A percentile compares a stretch with the other conserved stretches of the same genome.
Evolutionary conservation across 2,329 filamentous ascomycete species (phyloP).

Genomic region (Pestalotiopsis sp.): DNA sequence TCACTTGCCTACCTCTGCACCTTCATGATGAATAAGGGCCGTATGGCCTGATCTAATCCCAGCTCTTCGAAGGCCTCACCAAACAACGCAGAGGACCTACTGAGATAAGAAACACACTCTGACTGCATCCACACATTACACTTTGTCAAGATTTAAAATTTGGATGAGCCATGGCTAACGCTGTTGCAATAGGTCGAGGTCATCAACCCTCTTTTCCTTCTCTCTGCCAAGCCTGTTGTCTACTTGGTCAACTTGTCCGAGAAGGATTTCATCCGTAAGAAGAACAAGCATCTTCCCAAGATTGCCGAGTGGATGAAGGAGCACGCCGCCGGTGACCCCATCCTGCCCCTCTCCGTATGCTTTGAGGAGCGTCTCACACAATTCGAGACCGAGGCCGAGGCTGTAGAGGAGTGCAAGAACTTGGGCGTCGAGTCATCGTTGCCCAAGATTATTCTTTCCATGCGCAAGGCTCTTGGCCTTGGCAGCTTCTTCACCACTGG

Average conservation of each 20-base stretch:
- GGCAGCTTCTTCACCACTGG: conserved; percentile 97
- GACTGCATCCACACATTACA: conserved; percentile 41
- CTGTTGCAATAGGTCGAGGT: conserved; percentile 73
- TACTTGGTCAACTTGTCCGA: conserved; percentile 97
- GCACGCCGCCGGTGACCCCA: conserved; percentile 81
- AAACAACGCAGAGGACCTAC: conserved; percentile 72
- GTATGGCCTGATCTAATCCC: conserved; percentile 90
- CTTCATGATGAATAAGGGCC: conserved; percentile 98
- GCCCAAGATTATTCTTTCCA: conserved; percentile 87
- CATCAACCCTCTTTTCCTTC: conserved; percentile 94
- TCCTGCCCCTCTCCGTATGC: conserved; percentile 89
- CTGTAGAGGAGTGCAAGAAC: conserved; percentile 82
- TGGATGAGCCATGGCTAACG: conserved; percentile 27
- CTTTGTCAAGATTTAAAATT: conserved; percentile 15
- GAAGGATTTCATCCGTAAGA: conserved; percentile 95
- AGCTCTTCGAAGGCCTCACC: conserved; percentile 97
- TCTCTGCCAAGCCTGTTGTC: conserved; percentile 95
- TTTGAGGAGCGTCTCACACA: conserved; percentile 90
- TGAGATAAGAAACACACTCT: conserved; percentile 84
- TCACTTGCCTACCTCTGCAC: conserved; percentile 18
- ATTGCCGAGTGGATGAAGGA: conserved; percentile 95
- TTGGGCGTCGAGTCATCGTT: conserved; percentile 84
- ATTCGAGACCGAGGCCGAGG: conserved; percentile 76
- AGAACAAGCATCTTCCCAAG: conserved; percentile 98
- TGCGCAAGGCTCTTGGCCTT: conserved; percentile 89